phyloP scores from a whole-genome alignment of 352 stramenopile species.

The Pythium volutum region DNA sequence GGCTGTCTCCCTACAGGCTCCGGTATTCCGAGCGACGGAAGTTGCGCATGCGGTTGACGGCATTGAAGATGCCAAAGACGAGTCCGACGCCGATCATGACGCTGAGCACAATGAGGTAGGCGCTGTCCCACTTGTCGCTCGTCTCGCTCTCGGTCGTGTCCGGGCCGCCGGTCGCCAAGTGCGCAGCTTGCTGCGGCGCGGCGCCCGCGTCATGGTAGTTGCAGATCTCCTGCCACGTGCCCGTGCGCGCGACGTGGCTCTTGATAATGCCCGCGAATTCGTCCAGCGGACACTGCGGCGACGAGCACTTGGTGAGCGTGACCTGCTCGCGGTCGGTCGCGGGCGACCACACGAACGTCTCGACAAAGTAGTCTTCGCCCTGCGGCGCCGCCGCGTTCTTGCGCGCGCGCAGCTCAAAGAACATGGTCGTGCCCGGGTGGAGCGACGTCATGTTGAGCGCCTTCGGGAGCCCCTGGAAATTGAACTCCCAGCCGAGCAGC shows the following conservation, averaged over 20 bases:
- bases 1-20: slow-evolving; percentile 23
- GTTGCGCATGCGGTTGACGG: slow-evolving; percentile 37
- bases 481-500: slow-evolving; percentile 78
- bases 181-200: slow-evolving; percentile 22
- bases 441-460: slow-evolving; percentile 66
- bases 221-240: slow-evolving; percentile 83
- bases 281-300: slow-evolving; percentile 57
- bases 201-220: slow-evolving; percentile 42
- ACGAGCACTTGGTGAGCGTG: slow-evolving; percentile 75
- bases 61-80: slow-evolving; percentile 53
- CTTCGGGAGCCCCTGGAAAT: slow-evolving; percentile 59
- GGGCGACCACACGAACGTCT: slow-evolving; percentile 78
- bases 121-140: slow-evolving; percentile 27
- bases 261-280: slow-evolving; percentile 77
- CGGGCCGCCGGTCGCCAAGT: slow-evolving; percentile 16
- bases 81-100: slow-evolving; percentile 42
- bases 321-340: slow-evolving; percentile 62
- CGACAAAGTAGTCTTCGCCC: slow-evolving; percentile 57
- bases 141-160: slow-evolving; percentile 7
- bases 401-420: slow-evolving; percentile 69
- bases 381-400: slow-evolving; percentile 16
- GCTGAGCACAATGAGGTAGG: slow-evolving; percentile 43
- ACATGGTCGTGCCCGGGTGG: slow-evolving; percentile 75
- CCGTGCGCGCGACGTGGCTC: slow-evolving; percentile 59
- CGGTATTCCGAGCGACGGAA: slow-evolving; percentile 50